Evolutionary conservation across 352 stramenopile species (phyloP).

Genomic region (Paralagenidium karlingii): DNA sequence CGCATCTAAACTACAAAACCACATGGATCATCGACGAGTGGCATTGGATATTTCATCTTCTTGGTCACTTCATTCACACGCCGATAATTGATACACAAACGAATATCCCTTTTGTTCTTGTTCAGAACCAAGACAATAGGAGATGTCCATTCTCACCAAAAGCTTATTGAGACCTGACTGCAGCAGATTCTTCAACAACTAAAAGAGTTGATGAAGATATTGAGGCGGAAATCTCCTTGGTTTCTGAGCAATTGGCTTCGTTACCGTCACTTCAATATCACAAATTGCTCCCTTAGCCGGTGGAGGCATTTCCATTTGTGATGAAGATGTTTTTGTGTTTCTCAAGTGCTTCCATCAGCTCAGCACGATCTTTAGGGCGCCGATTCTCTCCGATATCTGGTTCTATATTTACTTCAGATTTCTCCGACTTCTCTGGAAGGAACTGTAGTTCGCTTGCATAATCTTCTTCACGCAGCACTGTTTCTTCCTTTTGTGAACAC

Average conservation of each 20-base stretch:
- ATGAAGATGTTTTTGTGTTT: slow-evolving; percentile 2
- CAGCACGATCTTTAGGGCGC: no score
- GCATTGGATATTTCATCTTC: slow-evolving; percentile 11
- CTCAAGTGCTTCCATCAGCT: no score
- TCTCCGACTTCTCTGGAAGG: no score
- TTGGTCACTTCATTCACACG: slow-evolving; percentile 3
- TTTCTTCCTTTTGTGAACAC: no score
- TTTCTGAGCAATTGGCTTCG: slow-evolving; percentile 3
- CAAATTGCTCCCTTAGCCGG: slow-evolving; percentile 1
- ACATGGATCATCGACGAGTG: slow-evolving; percentile 7
- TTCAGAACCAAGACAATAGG: slow-evolving; percentile 11
- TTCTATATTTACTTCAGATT: no score
- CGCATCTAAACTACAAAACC: slow-evolving; percentile 11
- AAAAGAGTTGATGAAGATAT: slow-evolving; percentile 5
- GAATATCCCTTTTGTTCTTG: slow-evolving; percentile 9
- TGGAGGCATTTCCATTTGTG: slow-evolving; percentile 7
- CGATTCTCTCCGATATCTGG: no score
- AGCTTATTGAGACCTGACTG: slow-evolving; percentile 3
- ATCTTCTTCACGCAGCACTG: no score
- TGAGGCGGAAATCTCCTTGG: slow-evolving; percentile 1
- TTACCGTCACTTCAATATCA: slow-evolving; percentile 6
- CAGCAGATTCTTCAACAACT: slow-evolving; percentile 6
- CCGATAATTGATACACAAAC: slow-evolving; percentile 9
- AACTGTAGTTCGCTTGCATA: no score
- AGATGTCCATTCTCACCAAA: slow-evolving; percentile 4